Evolutionary conservation across 495 filamentous ascomycete genomes (phyloP).

Genomic region (Chlorociboria aeruginascens): DNA sequence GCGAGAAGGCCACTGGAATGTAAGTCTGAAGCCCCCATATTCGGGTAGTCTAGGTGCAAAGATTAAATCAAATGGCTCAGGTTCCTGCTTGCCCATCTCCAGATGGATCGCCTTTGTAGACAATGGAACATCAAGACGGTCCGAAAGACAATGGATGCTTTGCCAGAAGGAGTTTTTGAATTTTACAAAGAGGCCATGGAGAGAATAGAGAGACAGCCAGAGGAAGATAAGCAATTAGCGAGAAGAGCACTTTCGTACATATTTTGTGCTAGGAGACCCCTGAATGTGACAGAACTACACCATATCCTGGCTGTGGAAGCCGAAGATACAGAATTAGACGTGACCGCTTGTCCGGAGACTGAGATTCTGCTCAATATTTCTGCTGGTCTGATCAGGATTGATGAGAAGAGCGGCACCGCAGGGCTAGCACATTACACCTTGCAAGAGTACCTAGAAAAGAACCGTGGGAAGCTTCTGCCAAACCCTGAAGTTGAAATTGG

Average conservation of each 20-base stretch:
- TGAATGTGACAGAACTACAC: constrained; percentile 20
- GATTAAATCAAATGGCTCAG: neutral
- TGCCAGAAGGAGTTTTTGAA: neutral
- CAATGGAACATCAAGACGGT: neutral
- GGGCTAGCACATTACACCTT: constrained; percentile 24
- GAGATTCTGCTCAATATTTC: constrained; percentile 21
- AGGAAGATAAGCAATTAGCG: constrained; percentile 9
- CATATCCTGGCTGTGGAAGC: constrained; percentile 24
- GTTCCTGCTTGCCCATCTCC: constrained; percentile 1
- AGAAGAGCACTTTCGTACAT: neutral
- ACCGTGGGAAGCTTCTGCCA: neutral
- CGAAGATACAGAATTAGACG: constrained; percentile 16
- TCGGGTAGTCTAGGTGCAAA: too few species aligned
- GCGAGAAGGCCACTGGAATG: too few species aligned
- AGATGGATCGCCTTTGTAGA: neutral
- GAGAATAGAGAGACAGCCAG: constrained; percentile 16
- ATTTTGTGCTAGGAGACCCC: constrained; percentile 6
- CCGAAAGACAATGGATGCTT: neutral
- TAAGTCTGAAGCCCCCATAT: too few species aligned
- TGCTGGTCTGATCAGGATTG: constrained; percentile 25
- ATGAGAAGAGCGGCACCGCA: constrained; percentile 32
- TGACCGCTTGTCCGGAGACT: constrained; percentile 18
- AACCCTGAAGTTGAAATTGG: neutral
- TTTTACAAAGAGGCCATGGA: neutral
- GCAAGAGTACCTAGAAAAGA: constrained; percentile 5